Evolutionary conservation across 2,329 filamentous ascomycete species (phyloP), one percentile per base, ranked within the genome.

Genomic region (Tolypocladium amazonense): DNA sequence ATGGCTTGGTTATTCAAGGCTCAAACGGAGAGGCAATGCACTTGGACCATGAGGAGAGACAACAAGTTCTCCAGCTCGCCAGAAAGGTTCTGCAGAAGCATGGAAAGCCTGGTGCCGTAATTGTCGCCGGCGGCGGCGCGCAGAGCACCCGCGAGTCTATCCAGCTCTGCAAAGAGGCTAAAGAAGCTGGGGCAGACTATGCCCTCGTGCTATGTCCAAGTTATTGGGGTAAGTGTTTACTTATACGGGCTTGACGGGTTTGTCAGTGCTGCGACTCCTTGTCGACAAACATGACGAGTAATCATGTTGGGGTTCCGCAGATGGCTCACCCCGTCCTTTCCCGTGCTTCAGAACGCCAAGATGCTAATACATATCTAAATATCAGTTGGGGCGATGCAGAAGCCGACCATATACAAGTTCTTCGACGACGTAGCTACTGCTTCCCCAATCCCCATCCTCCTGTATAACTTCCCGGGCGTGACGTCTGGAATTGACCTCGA

Each of bases 11-110:
- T 56, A 90, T 88, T 12, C 89, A 92, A 71, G 90, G 90, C 54
- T 91, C 87, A 68, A 94, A 93, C 68, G 90, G 90, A 67, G 90
- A 94, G 76, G 89, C 89, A 6, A 89, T 91, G 23, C 89, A 92
- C 69, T 80, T 94, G 37, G 86, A 86, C 35, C 86, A 87, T 65
- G 77, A 81, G 30, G 90, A 93, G 74, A 84, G 89, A 60, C 81
- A 83, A 50, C 76, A 85, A 58, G 84, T 93, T 64, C 91, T 73
- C 77, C 4, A 76, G 79, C 65, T 79, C 89, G 74, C 88, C 87
- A 37, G 57, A 2, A 23, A 52, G 3, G 45, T 62, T 7, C 53
- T 62, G 18, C 12, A 39, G 27, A 57, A 59, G 47, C 57, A 61
- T 25, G 56, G 55, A 8, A 59, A 59, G 35, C 53, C 53, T 11